Evolutionary conservation across 192 early-diverging fungal species (phyloP), one percentile per base, ranked within the genome.

Genomic region (Allomyces arbusculus): DNA sequence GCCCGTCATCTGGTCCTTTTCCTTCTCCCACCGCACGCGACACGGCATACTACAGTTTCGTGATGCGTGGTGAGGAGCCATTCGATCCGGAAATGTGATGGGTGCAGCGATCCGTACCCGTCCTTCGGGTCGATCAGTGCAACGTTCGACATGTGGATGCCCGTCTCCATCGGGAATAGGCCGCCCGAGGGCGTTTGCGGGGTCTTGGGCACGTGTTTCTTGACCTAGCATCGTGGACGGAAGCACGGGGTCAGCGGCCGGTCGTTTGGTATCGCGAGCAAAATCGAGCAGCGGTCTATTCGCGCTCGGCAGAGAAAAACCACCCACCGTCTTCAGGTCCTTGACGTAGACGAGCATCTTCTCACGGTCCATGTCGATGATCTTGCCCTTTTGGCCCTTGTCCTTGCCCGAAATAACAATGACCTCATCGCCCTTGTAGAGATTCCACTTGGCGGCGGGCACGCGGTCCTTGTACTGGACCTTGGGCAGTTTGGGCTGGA

Each of bases 101-200:
- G 7, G 0, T 7, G 7, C 8, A 8, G 33, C 33, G 33, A 7
- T 40, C 8, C 33, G 33, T 40, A 40, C 33, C 14, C 25, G n/a
- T 16, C 6, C 33, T 28, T 68, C 66, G 88, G 86, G 68, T 90
- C 88, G n/a, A 90, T 74, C 63, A 90, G 66, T 10, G 80, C 77
- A 6, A 90, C 75, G 68, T 90, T 82, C 4, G 83, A 81, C 62
- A 85, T 78, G 65, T 83, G 81, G 44, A 90, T 82, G 10, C 84
- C 85, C 70, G 80, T 79, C 66, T 87, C 85, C 68, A 82, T 83
- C 63, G 76, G 77, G 62, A 87, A 76, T 61, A 67, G 79, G 19
- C 71, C 78, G 3, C 81, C 75, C 26, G 76, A 71, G 61, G 84
- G 72, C 61, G 81, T 77, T 67, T 80, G 80, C 45, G 82, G 76